Evolutionary conservation across 352 stramenopile species (phyloP).

Genomic region (Plasmopara viticola): DNA sequence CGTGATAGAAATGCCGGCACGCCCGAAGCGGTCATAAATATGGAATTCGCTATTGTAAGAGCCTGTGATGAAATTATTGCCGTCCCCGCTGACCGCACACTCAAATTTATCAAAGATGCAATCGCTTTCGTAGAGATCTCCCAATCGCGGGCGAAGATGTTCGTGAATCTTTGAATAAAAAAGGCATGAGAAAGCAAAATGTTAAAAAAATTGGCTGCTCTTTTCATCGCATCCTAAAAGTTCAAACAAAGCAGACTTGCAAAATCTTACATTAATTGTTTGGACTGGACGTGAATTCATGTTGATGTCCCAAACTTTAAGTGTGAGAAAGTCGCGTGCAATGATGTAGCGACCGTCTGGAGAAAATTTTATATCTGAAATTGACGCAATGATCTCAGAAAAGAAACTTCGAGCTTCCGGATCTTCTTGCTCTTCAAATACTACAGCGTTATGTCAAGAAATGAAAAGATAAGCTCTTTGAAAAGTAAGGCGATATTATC

Average conservation of each 20-base stretch:
- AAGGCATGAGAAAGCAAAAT: too few relatives aligned
- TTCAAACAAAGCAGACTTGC: too few relatives aligned
- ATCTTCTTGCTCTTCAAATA: conserved; percentile 83
- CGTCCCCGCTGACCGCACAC: conserved; percentile 85
- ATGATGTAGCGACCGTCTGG: conserved; percentile 92
- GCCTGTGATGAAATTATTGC: conserved; percentile 90
- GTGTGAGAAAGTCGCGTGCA: conserved; percentile 91
- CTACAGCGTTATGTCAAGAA: conserved; percentile 11
- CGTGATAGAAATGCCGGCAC: conserved; percentile 66
- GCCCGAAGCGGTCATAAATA: conserved; percentile 85
- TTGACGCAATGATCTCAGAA: conserved; percentile 93
- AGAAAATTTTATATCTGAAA: conserved; percentile 93
- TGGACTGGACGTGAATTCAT: conserved; percentile 91
- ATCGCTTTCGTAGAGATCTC: conserved; percentile 93
- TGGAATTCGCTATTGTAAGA: conserved; percentile 94
- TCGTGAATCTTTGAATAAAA: conserved; percentile 81
- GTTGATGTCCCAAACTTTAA: conserved; percentile 96
- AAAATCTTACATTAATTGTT: conserved; percentile 81
- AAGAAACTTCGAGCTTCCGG: conserved; percentile 88
- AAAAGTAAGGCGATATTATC: not conserved
- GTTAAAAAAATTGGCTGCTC: too few relatives aligned
- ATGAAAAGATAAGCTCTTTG: not conserved
- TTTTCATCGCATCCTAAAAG: too few relatives aligned
- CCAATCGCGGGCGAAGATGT: conserved; percentile 81
- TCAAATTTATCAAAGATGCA: conserved; percentile 98